Evolutionary conservation across 345 rosid species (phyloP), one percentile per base, ranked within the genome.

Genomic region (Bretschneidera sinensis): DNA sequence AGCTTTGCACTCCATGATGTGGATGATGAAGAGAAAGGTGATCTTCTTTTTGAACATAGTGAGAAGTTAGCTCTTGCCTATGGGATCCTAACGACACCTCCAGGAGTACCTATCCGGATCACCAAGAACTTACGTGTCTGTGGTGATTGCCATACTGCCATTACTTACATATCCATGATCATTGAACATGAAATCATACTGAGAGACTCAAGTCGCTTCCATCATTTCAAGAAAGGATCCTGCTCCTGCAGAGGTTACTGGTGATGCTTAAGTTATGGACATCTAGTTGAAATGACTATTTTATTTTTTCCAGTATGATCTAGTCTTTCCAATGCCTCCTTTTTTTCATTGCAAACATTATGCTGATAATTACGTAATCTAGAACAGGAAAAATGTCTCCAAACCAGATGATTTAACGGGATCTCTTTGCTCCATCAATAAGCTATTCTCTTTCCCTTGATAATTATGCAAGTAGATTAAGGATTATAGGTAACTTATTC

Each of bases 171-270:
- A 51, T 91, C 96, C 52, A 74, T 54, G 83, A 71, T 87, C 56
- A 64, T 84, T 51, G 76, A 87, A 17, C 81, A 78, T 58, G 92
- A 87, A 73, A 87, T 91, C 74, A 79, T 85, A 76, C 33, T 87
- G 78, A 83, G 97, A 67, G 97, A 90, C 43, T 83, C 96, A 0
- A 90, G 87, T 66, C 96, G 97, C 71, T 90, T 90, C 79, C 96
- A 90, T 74, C 96, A 87, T 79, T 87, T 85, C 81, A 87, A 84
- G 76, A 74, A 74, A 24, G 97, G 96, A 31, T 34, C 78, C 9
- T 91, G 97, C 82, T 81, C 92, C 15, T 90, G 97, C 71, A 75
- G 76, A 65, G 92, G 91, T 60, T 87, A 77, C 66, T 90, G 97
- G 95, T 90, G 80, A 83, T 49, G 21, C 47, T 55, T 35, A n/a